These are phyloP conservation scores for Coemansia aciculifera DNA, from an alignment of 192 early-diverging fungal genomes.

Conservation along the genomic window DNA sequence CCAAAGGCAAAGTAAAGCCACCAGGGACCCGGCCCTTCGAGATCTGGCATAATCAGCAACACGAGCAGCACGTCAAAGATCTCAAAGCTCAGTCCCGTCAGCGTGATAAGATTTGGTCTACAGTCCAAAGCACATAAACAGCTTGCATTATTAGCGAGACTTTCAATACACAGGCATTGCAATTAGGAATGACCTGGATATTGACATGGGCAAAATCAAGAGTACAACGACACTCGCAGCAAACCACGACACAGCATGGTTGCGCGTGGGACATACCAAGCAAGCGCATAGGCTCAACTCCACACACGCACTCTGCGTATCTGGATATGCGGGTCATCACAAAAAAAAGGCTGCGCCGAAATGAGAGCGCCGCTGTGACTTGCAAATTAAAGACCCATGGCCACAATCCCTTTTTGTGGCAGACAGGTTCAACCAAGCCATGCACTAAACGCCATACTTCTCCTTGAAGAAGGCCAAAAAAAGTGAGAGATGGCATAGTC, in stretches of 20 bases:
- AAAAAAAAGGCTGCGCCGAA: background rate
- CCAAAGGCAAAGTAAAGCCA: slow-evolving; percentile 79
- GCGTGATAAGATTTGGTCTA: slow-evolving; percentile 80
- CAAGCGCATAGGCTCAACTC: background rate
- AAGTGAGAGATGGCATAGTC: slow-evolving; percentile 2
- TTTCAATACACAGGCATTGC: background rate
- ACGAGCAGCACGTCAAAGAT: slow-evolving; percentile 73
- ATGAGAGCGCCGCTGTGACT: background rate
- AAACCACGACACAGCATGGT: background rate
- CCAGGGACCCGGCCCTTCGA: slow-evolving; percentile 65
- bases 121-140: slow-evolving; percentile 13
- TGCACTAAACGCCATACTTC: background rate
- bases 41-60: slow-evolving; percentile 67
- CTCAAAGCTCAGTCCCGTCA: slow-evolving; percentile 77
- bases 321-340: slow-evolving; percentile 5
- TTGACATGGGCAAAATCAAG: background rate
- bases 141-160: slow-evolving; percentile 4
- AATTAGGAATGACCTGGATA: background rate
- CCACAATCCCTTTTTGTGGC: background rate
- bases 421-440: background rate
- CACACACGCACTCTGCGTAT: background rate
- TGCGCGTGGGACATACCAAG: background rate
- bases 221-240: background rate
- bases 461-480: background rate
- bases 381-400: background rate